Percentiles rank a stretch among this genome's conserved stretches.
phyloP scores from a whole-genome alignment of 2,329 filamentous ascomycete species.

The Beauveria asiatica region DNA sequence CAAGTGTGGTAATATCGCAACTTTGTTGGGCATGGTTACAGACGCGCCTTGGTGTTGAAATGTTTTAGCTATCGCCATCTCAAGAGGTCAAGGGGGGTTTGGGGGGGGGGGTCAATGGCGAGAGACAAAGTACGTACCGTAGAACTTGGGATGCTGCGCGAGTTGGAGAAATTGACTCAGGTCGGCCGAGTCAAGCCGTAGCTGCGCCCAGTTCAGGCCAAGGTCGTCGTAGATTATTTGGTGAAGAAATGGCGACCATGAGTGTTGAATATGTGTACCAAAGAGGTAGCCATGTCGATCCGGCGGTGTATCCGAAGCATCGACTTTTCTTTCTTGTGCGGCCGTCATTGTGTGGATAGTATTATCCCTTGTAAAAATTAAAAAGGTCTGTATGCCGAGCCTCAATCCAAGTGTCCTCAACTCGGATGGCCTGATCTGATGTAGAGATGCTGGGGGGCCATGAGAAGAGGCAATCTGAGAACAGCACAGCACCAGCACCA shows the following conservation, averaged over 20 bases:
- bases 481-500: too few relatives aligned
- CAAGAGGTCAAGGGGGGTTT: too few relatives aligned
- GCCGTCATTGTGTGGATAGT: neutral
- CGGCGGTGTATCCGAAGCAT: conserved; percentile 20
- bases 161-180: conserved; percentile 41
- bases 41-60: conserved; percentile 43
- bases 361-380: neutral
- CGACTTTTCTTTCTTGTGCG: neutral
- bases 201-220: conserved; percentile 41
- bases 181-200: conserved; percentile 43
- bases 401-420: neutral
- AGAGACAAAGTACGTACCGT: conserved; percentile 35
- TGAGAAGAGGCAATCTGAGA: neutral
- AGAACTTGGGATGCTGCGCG: conserved; percentile 49
- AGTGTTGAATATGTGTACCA: conserved; percentile 46
- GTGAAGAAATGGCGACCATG: conserved; percentile 47
- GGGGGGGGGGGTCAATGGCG: too few relatives aligned
- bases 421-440: neutral
- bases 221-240: conserved; percentile 43
- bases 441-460: neutral
- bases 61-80: neutral
- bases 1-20: conserved; percentile 63
- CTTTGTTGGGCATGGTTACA: conserved; percentile 80
- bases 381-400: neutral
- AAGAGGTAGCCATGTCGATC: conserved; percentile 47